Conservation (phyloP, 257 asterid genomes). For the Solanum megistacrolobum region DNA sequence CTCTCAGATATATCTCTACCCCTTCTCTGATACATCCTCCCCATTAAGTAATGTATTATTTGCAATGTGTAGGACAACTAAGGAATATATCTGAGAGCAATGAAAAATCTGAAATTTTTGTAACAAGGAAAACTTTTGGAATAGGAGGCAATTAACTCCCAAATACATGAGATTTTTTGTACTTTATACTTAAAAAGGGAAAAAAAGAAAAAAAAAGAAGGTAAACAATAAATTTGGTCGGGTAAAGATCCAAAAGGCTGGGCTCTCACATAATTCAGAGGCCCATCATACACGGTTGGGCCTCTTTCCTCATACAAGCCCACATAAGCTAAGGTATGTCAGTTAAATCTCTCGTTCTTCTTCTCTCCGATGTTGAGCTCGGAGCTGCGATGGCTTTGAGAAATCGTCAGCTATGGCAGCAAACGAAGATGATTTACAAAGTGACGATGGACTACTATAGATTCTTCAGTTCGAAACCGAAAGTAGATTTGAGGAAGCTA, state of each 20-base stretch:
- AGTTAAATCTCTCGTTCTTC: background rate
- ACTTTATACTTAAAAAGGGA: too few species aligned
- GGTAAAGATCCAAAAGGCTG: background rate
- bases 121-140: too few species aligned
- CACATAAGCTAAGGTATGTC: background rate
- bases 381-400: background rate
- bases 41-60: too few species aligned
- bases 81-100: too few species aligned
- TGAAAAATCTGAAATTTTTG: too few species aligned
- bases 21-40: too few species aligned
- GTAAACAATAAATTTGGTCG: background rate
- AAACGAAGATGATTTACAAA: background rate
- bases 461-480: conserved; percentile 1
- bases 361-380: background rate
- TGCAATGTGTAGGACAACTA: too few species aligned
- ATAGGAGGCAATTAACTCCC: too few species aligned
- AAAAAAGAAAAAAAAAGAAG: too few species aligned
- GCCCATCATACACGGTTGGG: background rate
- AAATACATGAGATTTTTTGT: too few species aligned
- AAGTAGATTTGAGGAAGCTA: conserved; percentile 40
- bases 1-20: too few species aligned
- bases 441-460: background rate
- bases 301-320: background rate
- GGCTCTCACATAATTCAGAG: background rate
- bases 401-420: background rate